Percentiles rank a stretch among this genome's conserved stretches.
Evolutionary conservation across 2,329 filamentous ascomycete species (phyloP).

Genomic region (Onygena corvina): DNA sequence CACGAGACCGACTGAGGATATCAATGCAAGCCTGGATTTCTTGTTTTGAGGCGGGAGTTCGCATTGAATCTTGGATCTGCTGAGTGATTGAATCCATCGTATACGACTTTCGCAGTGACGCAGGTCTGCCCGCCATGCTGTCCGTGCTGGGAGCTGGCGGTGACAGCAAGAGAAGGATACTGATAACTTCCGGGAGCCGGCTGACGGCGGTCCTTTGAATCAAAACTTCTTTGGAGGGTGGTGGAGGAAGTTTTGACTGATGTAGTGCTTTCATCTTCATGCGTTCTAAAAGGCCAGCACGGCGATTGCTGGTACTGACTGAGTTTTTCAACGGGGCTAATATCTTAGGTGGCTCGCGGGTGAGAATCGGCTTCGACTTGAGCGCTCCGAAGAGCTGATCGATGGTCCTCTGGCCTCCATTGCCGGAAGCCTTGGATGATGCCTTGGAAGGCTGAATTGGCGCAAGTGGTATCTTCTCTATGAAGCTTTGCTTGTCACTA

Average conservation of each 20-base stretch:
- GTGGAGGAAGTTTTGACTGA: slow-evolving; percentile 37
- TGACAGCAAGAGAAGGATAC: slow-evolving; percentile 53
- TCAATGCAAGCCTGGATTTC: slow-evolving; percentile 39
- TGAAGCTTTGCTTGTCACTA: slow-evolving; percentile 24
- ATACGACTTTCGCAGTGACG: slow-evolving; percentile 51
- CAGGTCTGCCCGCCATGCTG: slow-evolving; percentile 21
- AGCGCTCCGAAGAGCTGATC: slow-evolving; percentile 14
- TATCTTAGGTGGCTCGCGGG: slow-evolving; percentile 18
- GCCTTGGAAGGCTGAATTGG: slow-evolving; percentile 24
- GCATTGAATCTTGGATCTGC: slow-evolving; percentile 56
- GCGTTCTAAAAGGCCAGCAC: slow-evolving; percentile 60
- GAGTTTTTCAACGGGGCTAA: slow-evolving; percentile 15
- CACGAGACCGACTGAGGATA: slow-evolving; percentile 36
- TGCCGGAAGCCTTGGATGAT: not conserved
- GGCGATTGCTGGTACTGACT: slow-evolving; percentile 24
- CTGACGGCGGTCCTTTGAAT: slow-evolving; percentile 54
- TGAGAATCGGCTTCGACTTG: slow-evolving; percentile 24
- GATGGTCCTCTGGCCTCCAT: not conserved
- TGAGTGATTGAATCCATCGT: slow-evolving; percentile 51
- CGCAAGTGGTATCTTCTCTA: slow-evolving; percentile 23
- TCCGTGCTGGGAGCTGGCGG: slow-evolving; percentile 26
- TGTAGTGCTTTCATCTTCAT: slow-evolving; percentile 55
- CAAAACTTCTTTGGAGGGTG: slow-evolving; percentile 43
- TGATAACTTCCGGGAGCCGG: slow-evolving; percentile 55
- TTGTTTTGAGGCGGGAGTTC: slow-evolving; percentile 37